Evolutionary conservation across 225 moss, liverwort and hornwort genomes (phyloP).

Genomic region (Polytrichum formosum): DNA sequence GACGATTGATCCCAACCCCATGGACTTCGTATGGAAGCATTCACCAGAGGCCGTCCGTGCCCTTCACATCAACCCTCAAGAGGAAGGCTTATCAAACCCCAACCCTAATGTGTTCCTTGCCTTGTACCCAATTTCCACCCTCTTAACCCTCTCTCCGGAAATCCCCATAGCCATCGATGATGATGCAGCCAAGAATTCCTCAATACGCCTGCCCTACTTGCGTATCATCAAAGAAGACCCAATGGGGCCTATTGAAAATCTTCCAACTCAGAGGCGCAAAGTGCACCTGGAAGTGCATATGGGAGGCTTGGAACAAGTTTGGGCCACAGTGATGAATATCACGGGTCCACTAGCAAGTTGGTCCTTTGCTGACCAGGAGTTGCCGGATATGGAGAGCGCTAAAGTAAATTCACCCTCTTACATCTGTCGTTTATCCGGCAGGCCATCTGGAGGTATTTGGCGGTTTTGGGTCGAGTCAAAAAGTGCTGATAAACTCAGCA

Average conservation of each 20-base stretch:
- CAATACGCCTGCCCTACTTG: conserved; percentile 41
- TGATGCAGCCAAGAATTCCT: conserved; percentile 18
- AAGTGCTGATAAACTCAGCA: conserved; percentile 44
- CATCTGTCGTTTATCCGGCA: conserved; percentile 80
- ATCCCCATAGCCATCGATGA: conserved; percentile 35
- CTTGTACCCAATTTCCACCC: conserved; percentile 78
- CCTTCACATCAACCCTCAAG: conserved; percentile 51
- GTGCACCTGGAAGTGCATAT: conserved; percentile 77
- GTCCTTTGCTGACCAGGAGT: conserved; percentile 83
- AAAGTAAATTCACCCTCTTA: conserved; percentile 68
- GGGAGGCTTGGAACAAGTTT: conserved; percentile 76
- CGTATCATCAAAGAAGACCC: conserved; percentile 35
- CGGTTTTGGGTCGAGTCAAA: conserved; percentile 84
- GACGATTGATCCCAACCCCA: conserved; percentile 84
- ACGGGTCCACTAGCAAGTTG: conserved; percentile 74
- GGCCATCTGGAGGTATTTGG: conserved; percentile 57
- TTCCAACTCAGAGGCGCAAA: conserved; percentile 33
- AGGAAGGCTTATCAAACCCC: conserved; percentile 43
- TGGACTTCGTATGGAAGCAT: conserved; percentile 85
- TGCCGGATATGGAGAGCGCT: conserved; percentile 53
- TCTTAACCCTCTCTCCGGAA: conserved; percentile 67
- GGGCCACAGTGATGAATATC: conserved; percentile 90
- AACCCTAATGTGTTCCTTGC: conserved; percentile 67
- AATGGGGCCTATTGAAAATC: conserved; percentile 7
- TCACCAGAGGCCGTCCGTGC: conserved; percentile 51